These are phyloP conservation scores for Kazachstania sp. DNA, from an alignment of 1,139 yeast species.

Conservation along the genomic window DNA sequence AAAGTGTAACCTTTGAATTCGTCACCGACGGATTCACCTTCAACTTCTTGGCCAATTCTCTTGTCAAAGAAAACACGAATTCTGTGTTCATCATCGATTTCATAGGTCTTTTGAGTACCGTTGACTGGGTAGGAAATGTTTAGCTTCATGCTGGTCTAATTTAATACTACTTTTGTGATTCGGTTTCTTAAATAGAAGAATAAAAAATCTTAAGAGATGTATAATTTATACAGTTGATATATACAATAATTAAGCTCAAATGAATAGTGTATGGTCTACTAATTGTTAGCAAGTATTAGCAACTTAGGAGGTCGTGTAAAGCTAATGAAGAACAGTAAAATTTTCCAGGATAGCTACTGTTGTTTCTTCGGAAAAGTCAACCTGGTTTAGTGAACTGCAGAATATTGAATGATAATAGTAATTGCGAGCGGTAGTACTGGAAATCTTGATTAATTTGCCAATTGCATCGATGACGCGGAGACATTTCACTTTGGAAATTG, in stretches of 20 bases:
- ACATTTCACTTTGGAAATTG: too few species aligned
- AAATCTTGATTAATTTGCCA: too few species aligned
- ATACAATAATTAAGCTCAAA: neutral
- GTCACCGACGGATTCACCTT: constrained; percentile 96
- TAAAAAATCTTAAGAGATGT: neutral
- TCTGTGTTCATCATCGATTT: constrained; percentile 98
- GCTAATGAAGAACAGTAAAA: neutral
- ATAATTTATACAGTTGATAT: neutral
- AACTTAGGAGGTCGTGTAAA: neutral
- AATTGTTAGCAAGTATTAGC: neutral
- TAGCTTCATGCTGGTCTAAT: constrained; percentile 69
- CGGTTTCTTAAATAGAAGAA: neutral
- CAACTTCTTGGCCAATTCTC: constrained; percentile 99
- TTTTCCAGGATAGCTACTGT: neutral
- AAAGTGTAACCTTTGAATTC: constrained; percentile 99
- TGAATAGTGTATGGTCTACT: neutral
- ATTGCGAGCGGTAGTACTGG: too few species aligned
- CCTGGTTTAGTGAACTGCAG: too few species aligned
- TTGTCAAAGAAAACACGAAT: constrained; percentile 98
- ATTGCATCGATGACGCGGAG: too few species aligned
- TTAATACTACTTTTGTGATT: neutral
- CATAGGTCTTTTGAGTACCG: constrained; percentile 98
- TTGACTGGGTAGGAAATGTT: constrained; percentile 99
- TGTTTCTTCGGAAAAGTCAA: neutral
- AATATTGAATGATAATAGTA: too few species aligned